These are phyloP conservation scores for Coffea eugenioides DNA, from an alignment of 257 asterid species.

Conservation along the genomic window DNA sequence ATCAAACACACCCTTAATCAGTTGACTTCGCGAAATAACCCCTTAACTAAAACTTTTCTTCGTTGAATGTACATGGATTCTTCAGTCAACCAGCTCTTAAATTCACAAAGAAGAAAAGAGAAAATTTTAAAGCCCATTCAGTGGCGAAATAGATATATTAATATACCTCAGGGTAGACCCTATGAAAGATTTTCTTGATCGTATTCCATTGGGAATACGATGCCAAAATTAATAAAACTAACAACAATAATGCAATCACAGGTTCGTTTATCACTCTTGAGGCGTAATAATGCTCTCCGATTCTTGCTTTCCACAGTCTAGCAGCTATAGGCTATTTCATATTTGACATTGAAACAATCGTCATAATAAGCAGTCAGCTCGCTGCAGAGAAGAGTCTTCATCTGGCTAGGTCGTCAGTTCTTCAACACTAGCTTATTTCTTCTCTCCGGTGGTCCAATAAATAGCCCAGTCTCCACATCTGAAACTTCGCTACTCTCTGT, in stretches of 20 bases:
- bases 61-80: no score
- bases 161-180: neutral
- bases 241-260: neutral
- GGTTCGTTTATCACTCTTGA: neutral
- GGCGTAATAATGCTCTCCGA: neutral
- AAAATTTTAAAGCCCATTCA: neutral
- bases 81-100: neutral
- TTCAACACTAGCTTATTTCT: slow-evolving; percentile 40
- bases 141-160: no score
- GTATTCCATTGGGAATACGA: neutral
- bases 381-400: neutral
- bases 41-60: no score
- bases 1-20: no score
- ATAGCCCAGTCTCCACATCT: slow-evolving; percentile 85
- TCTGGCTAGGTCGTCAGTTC: slow-evolving; percentile 4
- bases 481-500: slow-evolving; percentile 64
- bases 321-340: neutral
- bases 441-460: slow-evolving; percentile 72
- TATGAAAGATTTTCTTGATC: neutral
- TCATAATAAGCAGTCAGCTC: neutral
- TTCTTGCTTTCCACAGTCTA: neutral
- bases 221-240: neutral
- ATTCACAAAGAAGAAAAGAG: neutral
- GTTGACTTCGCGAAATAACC: no score
- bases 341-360: neutral